Percentiles rank a stretch among this genome's conserved stretches.
Conservation (phyloP, 225 moss, liverwort and hornwort genomes). For the Polytrichum formosum region DNA sequence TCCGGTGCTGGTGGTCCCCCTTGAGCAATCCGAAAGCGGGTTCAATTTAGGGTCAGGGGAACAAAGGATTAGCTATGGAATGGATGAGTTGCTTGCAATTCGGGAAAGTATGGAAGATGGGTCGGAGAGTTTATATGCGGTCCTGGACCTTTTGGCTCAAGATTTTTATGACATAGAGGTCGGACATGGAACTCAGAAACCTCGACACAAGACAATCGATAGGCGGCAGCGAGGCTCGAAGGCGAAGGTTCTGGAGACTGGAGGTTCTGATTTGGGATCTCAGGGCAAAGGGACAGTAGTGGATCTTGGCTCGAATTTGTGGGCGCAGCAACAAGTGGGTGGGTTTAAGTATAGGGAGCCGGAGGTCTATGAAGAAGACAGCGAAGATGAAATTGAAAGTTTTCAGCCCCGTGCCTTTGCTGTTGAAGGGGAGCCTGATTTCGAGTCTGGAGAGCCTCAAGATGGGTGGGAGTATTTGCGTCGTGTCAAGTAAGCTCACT, state of each 20-base stretch:
- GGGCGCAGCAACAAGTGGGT: slow-evolving; percentile 28
- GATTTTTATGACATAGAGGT: slow-evolving; percentile 52
- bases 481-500: slow-evolving; percentile 67
- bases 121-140: slow-evolving; percentile 27
- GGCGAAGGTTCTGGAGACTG: slow-evolving; percentile 5
- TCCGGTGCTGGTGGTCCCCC: too few species aligned
- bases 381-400: slow-evolving; percentile 78
- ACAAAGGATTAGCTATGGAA: slow-evolving; percentile 19
- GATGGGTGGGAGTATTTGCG: slow-evolving; percentile 99
- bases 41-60: too few species aligned
- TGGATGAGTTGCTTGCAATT: slow-evolving; percentile 42
- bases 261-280: slow-evolving; percentile 9
- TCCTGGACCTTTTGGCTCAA: slow-evolving; percentile 33
- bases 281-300: slow-evolving; percentile 23
- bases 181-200: slow-evolving; percentile 32
- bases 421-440: slow-evolving; percentile 94
- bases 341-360: slow-evolving; percentile 11
- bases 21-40: too few species aligned
- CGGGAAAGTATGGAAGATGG: slow-evolving; percentile 36
- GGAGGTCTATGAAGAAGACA: slow-evolving; percentile 54
- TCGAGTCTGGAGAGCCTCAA: slow-evolving; percentile 87
- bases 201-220: slow-evolving; percentile 46
- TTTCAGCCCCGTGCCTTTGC: slow-evolving; percentile 90
- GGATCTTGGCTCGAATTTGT: slow-evolving; percentile 27
- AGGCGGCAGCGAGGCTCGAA: slow-evolving; percentile 51